Percentiles rank a stretch among this genome's conserved stretches.
Conservation (phyloP, 2,329 filamentous ascomycete species). For the Colletotrichum sp. region DNA sequence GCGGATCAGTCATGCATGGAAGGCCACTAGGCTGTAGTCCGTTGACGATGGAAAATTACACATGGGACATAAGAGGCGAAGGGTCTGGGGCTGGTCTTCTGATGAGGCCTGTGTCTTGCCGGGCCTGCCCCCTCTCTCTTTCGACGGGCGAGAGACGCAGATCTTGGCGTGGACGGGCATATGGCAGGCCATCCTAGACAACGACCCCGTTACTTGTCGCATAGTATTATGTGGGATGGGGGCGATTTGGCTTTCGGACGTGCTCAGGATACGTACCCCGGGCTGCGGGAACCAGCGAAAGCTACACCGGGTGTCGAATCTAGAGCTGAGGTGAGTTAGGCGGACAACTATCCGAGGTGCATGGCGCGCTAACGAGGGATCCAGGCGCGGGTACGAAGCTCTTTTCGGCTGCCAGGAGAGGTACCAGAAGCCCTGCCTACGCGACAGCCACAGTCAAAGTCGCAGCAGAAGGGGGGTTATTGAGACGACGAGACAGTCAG, state of each 20-base stretch:
- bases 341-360: conserved; percentile 9
- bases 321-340: conserved; percentile 1
- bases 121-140: background rate
- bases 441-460: background rate
- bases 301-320: background rate
- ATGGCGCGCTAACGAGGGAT: background rate
- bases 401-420: background rate
- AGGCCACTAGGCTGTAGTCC: background rate
- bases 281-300: conserved; percentile 1
- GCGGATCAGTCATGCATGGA: conserved; percentile 17
- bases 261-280: conserved; percentile 8
- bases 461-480: background rate
- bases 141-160: background rate
- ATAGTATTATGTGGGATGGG: conserved; percentile 1
- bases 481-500: background rate
- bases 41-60: conserved; percentile 21
- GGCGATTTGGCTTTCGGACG: conserved; percentile 15
- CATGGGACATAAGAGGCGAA: background rate
- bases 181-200: conserved; percentile 12
- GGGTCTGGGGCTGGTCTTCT: background rate
- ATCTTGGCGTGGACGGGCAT: conserved; percentile 1
- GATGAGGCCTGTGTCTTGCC: background rate
- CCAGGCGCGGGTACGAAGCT: background rate
- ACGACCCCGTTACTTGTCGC: background rate
- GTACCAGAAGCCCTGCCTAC: background rate